These are phyloP conservation scores for Quillaja saponaria DNA, from an alignment of 306 rosid species.

Conservation along the genomic window DNA sequence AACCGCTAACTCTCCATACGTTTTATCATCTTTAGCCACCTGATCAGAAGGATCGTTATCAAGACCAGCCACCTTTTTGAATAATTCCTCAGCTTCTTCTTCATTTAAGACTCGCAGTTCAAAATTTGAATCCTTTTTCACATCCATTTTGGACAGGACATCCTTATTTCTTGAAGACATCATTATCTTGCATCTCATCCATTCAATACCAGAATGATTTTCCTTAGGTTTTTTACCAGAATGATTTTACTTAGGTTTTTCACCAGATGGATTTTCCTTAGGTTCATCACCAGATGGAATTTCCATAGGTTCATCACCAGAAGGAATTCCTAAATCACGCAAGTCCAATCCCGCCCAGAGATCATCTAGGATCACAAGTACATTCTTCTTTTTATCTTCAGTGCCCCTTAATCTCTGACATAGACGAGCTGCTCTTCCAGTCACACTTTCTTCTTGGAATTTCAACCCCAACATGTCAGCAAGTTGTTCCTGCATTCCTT, in stretches of 20 bases:
- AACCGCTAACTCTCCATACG: not conserved
- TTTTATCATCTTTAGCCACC: not conserved
- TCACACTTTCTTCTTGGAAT: conserved; percentile 20
- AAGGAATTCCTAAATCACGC: no score
- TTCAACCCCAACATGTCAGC: conserved; percentile 20
- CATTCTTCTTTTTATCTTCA: not conserved
- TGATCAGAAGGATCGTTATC: not conserved
- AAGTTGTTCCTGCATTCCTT: conserved; percentile 16
- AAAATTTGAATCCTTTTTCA: not conserved
- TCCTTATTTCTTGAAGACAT: no score
- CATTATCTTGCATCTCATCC: no score
- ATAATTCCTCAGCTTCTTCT: conserved; percentile 8
- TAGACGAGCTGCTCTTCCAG: conserved; percentile 29
- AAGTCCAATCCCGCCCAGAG: no score
- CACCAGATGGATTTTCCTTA: no score
- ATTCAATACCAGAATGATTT: no score
- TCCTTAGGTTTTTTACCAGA: no score
- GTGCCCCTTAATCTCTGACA: not conserved
- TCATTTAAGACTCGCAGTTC: not conserved
- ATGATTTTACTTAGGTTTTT: no score
- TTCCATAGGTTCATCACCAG: no score
- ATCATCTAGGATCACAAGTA: no score
- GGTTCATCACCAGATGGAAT: no score
- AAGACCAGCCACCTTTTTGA: conserved; percentile 1
- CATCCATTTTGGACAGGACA: conserved; percentile 13